Base-by-base conservation (phyloP, 352 stramenopile species). In the Pythium scleroteichum region DNA sequence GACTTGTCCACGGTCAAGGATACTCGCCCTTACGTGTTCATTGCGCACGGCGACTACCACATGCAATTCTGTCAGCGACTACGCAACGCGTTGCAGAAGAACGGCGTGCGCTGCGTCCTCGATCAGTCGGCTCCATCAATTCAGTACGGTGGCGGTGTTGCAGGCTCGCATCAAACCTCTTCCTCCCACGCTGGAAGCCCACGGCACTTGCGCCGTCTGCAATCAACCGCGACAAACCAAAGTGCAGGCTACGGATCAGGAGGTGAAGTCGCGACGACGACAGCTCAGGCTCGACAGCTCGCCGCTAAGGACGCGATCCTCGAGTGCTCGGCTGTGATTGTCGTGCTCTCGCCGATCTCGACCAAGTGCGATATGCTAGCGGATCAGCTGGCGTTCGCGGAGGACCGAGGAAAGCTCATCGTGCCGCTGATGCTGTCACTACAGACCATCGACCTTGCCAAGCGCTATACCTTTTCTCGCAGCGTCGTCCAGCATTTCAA, bases 401-500 rank as follows among this genome's bases (percentile, higher is more conserved):
- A 95, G 57, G 83, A 92, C 53, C 79, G 79, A 17, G 77, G 73
- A 13, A 95, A 91, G 55, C 54, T 87, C 14, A 74, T 94, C 33
- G 64, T 95, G 5, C 86, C 84, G 9, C 59, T 92, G 32, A 56
- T 94, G 53, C 61, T 94, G 35, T 94, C 85, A 44, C 54, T 90
- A 29, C 82, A 92, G 45, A 77, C 72, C 4, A 69, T 94, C 16
- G 82, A 91, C 41, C 48, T 90, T 9, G 85, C 82, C 24, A 88
- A 91, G 57, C 78, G 81, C 10, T 94, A 94, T 64, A 91, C 85
- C 6, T 88, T 94, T 50, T 90, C 82, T 16, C 72, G 85, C 3
- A 88, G 78, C 24, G 63, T 87, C 44, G 64, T 92, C 24, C 81
- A 92, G 41, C 85, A 94, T 45, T 90, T 94, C 53, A 92, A 92